Evolutionary conservation across 768 basidiomycete genomes (phyloP), one percentile per base, ranked within the genome.

Genomic region (Agrocybe pediades): DNA sequence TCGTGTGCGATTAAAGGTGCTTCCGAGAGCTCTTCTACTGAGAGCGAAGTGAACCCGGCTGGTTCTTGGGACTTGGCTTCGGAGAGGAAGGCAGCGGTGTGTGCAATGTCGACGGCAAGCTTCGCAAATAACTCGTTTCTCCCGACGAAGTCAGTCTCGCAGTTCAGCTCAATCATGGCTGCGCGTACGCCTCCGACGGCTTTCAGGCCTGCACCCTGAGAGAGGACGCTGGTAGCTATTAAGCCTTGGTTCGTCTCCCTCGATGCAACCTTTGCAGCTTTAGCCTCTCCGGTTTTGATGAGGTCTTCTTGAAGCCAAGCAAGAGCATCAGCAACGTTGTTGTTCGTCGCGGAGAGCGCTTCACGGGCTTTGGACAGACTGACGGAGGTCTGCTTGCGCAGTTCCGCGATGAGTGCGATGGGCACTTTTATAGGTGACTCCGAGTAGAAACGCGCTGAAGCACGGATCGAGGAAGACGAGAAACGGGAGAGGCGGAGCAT

Each of bases 101-200:
- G 86, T 15, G 92, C 88, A 59, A 97, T 87, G 61, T 92, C 86
- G 36, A 79, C 77, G 11, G 90, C 88, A 33, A 95, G 81, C 49
- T 78, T 77, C 15, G 83, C 78, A 63, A 98, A 98, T 11, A 93
- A 75, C 53, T 87, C 83, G 62, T 92, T 95, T 58, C 91, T 74
- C 20, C 86, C 92, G 24, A 98, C 95, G 66, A 97, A 98, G 73
- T 98, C 95, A 48, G 95, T 97, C 74, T 98, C 95, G 74, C 95
- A 98, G 61, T 92, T 92, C 56, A 97, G 76, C 70, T 98, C 95
- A 52, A 98, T 75, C 82, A 97, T 89, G 17, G 88, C 86, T 9
- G 90, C 93, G 30, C 91, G 83, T 29, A 90, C 71, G 33, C 81
- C 77, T 1, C 78, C 78, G 30, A 64, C 72, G 9, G 59, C 65